phyloP scores from a whole-genome alignment of 2,329 filamentous ascomycete species.

The Emmonsiellopsis sp. region DNA sequence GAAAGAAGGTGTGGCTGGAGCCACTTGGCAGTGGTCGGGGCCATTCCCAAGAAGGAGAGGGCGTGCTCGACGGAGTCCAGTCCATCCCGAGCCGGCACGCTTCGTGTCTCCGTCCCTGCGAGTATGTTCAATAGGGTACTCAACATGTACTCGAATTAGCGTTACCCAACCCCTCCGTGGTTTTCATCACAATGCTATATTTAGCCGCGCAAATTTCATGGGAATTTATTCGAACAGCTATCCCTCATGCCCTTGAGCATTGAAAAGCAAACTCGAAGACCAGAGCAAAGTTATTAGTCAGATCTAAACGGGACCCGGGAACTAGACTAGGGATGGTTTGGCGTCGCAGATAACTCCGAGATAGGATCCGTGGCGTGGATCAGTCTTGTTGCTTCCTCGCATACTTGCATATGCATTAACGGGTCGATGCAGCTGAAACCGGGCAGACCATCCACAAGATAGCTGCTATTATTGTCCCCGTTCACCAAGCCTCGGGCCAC shows the following conservation, averaged over 20 bases:
- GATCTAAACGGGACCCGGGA: no score
- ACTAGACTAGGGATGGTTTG: neutral
- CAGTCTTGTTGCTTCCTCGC: slow-evolving; percentile 6
- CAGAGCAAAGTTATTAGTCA: neutral
- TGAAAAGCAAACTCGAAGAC: neutral
- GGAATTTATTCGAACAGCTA: no score
- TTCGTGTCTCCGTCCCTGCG: neutral
- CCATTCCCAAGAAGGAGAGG: neutral
- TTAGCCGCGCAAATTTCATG: no score
- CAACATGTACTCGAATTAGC: no score
- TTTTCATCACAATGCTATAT: no score
- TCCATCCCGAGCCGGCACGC: neutral
- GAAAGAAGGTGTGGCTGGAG: neutral
- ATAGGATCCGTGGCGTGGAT: slow-evolving; percentile 7
- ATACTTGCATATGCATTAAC: slow-evolving; percentile 22
- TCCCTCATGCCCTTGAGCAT: no score
- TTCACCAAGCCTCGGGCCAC: slow-evolving; percentile 1
- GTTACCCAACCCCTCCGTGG: no score
- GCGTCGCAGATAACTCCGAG: neutral
- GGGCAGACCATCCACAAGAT: slow-evolving; percentile 9
- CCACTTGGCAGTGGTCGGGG: slow-evolving; percentile 1
- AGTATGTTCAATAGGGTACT: neutral
- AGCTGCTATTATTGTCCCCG: slow-evolving; percentile 4
- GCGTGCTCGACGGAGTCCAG: neutral
- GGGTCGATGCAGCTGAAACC: slow-evolving; percentile 20